A percentile compares a stretch with the other conserved stretches of the same genome.
phyloP scores from a whole-genome alignment of 2,329 filamentous ascomycete genomes.

The Microcyclosporella mali region DNA sequence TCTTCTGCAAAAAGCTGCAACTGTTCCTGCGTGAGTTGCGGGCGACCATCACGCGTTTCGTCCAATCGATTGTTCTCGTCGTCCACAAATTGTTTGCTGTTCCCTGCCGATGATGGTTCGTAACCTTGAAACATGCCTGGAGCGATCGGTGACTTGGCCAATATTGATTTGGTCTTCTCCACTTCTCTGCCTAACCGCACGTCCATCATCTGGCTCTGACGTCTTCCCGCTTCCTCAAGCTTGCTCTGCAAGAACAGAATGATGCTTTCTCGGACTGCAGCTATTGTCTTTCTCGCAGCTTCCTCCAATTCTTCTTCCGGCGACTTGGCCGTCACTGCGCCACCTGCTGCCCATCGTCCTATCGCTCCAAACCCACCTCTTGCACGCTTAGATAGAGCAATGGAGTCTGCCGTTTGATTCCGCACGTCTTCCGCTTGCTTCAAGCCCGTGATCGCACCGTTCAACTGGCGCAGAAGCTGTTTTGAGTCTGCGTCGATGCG shows the following conservation, averaged over 20 bases:
- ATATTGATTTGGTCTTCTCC: slow-evolving; percentile 80
- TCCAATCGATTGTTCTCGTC: neutral
- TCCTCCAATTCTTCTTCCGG: slow-evolving; percentile 68
- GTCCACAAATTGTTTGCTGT: neutral
- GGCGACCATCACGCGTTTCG: neutral
- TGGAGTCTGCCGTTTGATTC: slow-evolving; percentile 63
- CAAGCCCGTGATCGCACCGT: slow-evolving; percentile 70
- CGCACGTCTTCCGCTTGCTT: slow-evolving; percentile 77
- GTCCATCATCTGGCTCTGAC: slow-evolving; percentile 90
- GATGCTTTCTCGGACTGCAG: slow-evolving; percentile 71
- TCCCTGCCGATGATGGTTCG: slow-evolving; percentile 1
- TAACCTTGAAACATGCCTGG: neutral
- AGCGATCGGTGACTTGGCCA: slow-evolving; percentile 54
- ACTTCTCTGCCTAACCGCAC: slow-evolving; percentile 74
- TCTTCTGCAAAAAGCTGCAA: slow-evolving; percentile 89
- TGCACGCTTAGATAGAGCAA: slow-evolving; percentile 66
- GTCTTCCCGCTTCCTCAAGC: slow-evolving; percentile 67
- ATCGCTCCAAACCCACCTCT: slow-evolving; percentile 56
- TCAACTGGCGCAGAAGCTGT: slow-evolving; percentile 75
- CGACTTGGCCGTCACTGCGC: slow-evolving; percentile 46
- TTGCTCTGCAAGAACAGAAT: slow-evolving; percentile 73
- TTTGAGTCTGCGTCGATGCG: slow-evolving; percentile 84
- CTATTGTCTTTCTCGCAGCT: slow-evolving; percentile 59
- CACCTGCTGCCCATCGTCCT: slow-evolving; percentile 63
- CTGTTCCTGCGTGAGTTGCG: slow-evolving; percentile 67